These are phyloP conservation scores for Amanita polypyramis DNA, from an alignment of 768 basidiomycete species.

Conservation along the genomic window DNA sequence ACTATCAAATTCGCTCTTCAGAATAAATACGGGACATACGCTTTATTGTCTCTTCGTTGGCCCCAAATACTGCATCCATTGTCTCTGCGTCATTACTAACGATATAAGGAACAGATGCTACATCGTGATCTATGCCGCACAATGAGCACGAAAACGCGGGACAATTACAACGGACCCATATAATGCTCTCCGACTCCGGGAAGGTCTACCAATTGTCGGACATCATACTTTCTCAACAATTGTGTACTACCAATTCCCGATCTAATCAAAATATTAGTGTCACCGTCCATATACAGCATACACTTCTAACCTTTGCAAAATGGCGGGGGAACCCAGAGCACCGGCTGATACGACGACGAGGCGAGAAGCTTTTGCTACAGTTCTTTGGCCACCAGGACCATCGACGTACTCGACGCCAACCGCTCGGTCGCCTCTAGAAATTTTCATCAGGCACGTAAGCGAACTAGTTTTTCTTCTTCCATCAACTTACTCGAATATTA, in stretches of 20 bases:
- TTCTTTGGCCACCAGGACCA: constrained; percentile 20
- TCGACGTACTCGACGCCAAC: constrained; percentile 43
- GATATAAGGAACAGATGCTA: constrained; percentile 27
- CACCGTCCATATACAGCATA: background rate
- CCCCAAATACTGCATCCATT: constrained; percentile 35
- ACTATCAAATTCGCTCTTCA: background rate
- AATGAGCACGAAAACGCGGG: background rate
- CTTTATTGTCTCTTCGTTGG: constrained; percentile 25
- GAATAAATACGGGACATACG: constrained; percentile 20
- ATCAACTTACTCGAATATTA: constrained; percentile 36
- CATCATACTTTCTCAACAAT: background rate
- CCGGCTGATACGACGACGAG: constrained; percentile 45
- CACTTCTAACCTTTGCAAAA: constrained; percentile 36
- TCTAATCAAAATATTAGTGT: background rate
- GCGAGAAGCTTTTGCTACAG: constrained; percentile 25
- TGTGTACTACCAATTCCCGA: constrained; percentile 1
- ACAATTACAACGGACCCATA: constrained; percentile 25
- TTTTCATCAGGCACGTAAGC: too few species aligned
- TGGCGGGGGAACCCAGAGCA: constrained; percentile 44
- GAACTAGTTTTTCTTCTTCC: background rate
- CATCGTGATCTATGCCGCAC: constrained; percentile 28
- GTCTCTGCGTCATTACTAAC: constrained; percentile 37
- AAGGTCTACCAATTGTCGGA: background rate
- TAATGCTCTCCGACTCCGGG: constrained; percentile 13
- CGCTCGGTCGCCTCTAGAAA: constrained; percentile 28